These are phyloP conservation scores for Backusella australiensis DNA, from an alignment of 192 early-diverging fungal genomes.

Conservation along the genomic window DNA sequence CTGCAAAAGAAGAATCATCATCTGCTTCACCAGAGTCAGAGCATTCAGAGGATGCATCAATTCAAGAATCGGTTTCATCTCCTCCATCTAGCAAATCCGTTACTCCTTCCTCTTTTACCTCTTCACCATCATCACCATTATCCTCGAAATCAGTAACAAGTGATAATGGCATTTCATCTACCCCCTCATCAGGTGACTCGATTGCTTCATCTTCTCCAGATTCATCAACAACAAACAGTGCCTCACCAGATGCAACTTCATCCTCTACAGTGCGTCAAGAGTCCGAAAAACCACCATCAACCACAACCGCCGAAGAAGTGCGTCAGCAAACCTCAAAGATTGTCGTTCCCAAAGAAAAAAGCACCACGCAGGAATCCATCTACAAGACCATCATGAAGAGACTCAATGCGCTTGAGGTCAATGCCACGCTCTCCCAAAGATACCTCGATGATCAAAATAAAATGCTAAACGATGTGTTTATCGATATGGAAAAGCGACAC, in stretches of 20 bases:
- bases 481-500: slow-evolving; percentile 57
- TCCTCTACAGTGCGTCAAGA: background rate
- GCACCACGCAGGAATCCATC: slow-evolving; percentile 69
- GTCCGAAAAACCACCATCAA: background rate
- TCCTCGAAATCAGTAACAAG: background rate
- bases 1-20: background rate
- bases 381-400: slow-evolving; percentile 93
- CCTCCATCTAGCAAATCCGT: too few relatives aligned
- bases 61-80: background rate
- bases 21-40: background rate
- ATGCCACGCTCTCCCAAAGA: slow-evolving; percentile 69
- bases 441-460: slow-evolving; percentile 79
- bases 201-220: background rate
- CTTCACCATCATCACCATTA: background rate
- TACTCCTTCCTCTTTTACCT: background rate
- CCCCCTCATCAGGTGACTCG: background rate
- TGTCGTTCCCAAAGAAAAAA: slow-evolving; percentile 2
- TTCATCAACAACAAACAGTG: background rate
- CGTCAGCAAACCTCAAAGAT: background rate
- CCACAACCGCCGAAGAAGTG: background rate
- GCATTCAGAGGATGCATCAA: background rate
- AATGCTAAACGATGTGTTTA: slow-evolving; percentile 63
- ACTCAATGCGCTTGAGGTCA: slow-evolving; percentile 73
- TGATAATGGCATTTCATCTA: background rate
- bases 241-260: background rate